These are phyloP conservation scores for Ogataea nitratoaversa DNA, from an alignment of 805 yeast genomes.

Conservation along the genomic window DNA sequence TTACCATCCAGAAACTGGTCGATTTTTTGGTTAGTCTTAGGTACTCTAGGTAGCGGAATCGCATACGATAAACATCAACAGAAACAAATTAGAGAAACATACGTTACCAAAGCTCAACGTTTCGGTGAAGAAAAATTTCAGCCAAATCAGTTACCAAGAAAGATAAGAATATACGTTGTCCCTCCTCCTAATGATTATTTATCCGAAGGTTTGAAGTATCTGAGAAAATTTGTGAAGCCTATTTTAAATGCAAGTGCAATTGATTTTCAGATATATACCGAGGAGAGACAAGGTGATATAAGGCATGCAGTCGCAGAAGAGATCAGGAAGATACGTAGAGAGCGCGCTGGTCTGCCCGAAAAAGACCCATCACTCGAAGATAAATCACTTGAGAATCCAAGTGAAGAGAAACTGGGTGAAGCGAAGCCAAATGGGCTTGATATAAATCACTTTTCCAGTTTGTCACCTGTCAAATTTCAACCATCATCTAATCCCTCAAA, in stretches of 20 bases:
- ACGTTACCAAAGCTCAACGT: constrained; percentile 56
- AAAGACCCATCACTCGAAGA: constrained; percentile 9
- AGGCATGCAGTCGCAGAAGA: constrained; percentile 77
- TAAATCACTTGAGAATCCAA: no score
- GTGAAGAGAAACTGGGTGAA: no score
- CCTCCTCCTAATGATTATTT: constrained; percentile 96
- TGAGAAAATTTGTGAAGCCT: constrained; percentile 81
- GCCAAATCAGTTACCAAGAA: constrained; percentile 59
- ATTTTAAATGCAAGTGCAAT: constrained; percentile 77
- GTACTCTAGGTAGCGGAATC: constrained; percentile 66
- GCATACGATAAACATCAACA: constrained; percentile 78
- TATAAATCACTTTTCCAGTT: constrained; percentile 3
- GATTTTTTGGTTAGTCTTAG: constrained; percentile 75
- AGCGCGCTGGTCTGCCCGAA: constrained; percentile 27
- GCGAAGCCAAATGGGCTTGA: constrained; percentile 8
- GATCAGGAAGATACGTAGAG: constrained; percentile 64
- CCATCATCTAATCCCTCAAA: constrained; percentile 1
- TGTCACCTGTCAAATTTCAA: constrained; percentile 7
- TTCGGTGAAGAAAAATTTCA: constrained; percentile 43
- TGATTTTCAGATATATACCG: constrained; percentile 75
- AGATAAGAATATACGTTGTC: constrained; percentile 76
- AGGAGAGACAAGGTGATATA: constrained; percentile 84
- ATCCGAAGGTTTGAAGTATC: constrained; percentile 66
- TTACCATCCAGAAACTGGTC: constrained; percentile 92
- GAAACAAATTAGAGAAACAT: constrained; percentile 55